These are phyloP conservation scores for Cokeromyces recurvatus DNA, from an alignment of 371 early-diverging fungal species.

Conservation along the genomic window DNA sequence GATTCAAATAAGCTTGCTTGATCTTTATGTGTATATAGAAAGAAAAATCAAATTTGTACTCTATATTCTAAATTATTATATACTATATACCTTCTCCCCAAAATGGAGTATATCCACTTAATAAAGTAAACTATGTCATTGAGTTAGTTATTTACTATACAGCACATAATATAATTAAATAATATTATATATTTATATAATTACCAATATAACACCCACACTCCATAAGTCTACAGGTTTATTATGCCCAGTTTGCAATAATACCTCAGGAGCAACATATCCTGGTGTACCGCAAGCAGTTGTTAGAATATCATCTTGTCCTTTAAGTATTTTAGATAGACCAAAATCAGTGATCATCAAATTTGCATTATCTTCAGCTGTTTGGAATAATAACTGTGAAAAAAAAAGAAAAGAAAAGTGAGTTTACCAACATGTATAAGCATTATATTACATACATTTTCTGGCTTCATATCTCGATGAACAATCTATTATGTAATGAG, in stretches of 20 bases:
- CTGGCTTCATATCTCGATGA: constrained; percentile 85
- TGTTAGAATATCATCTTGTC: constrained; percentile 57
- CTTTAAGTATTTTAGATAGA: constrained; percentile 68
- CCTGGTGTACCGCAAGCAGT: constrained; percentile 88
- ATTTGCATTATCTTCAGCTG: constrained; percentile 43
- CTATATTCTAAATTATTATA: too few species aligned
- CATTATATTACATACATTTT: constrained; percentile 48
- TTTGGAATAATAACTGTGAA: constrained; percentile 53
- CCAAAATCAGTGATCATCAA: constrained; percentile 82
- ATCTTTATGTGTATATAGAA: too few species aligned
- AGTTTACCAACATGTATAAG: too few species aligned
- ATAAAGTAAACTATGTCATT: constrained; percentile 58
- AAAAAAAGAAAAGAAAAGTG: not conserved
- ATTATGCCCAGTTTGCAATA: constrained; percentile 64
- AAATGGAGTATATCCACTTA: constrained; percentile 91
- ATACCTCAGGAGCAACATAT: constrained; percentile 87
- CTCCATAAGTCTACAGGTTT: constrained; percentile 86
- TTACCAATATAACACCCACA: constrained; percentile 80
- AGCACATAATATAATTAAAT: too few species aligned
- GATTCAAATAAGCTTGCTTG: constrained; percentile 56
- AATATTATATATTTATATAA: not conserved
- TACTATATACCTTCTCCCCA: constrained; percentile 72
- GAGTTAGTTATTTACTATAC: too few species aligned
- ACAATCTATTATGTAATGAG: constrained; percentile 49
- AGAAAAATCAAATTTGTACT: too few species aligned